Base-by-base conservation (phyloP, 208 protist species). In the Trichomonas tenax region DNA sequence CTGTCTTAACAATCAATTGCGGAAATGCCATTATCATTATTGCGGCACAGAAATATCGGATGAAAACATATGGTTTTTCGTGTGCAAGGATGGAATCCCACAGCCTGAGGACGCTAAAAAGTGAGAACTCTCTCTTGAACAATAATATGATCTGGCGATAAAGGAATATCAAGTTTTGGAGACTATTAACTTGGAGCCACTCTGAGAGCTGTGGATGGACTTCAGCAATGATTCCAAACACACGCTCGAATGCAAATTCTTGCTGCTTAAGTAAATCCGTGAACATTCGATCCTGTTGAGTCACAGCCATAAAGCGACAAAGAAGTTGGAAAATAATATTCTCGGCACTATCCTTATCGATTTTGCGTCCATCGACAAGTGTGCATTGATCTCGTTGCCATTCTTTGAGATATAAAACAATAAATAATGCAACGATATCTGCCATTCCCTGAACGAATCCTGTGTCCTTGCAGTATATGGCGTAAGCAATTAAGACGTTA, bases 371-470 rank as follows among this genome's bases (percentile, higher is more conserved):
- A 51, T 93, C 86, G 38, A 44, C 41, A 17, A 93, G 31, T 0
- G 11, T 40, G 14, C 40, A 41, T 14, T 23, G 9, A 0, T 51
- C 31, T 51, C 21, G 1, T 36, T 93, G 10, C 86, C 86, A 93
- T 21, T 48, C 17, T 93, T 93, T 93, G 15, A 93, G 44, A 26
- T 51, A 93, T 26, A 93, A 93, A 44, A 93, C 38, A 38, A 93
- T 93, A 15, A 93, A 93, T 51, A 44, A 41, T 15, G 86, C 45
- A 21, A 93, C 44, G 8, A 51, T 48, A 51, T 93, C 86, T 40
- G 40, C 86, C 86, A 93, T 93, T 17, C 86, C 86, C 51, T 93
- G 86, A 38, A 93, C 86, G 38, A 48, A 93, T 48, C 44, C 86
- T 38, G 86, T 93, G 26, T 93, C 86, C 21, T 51, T 48, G 45